Evolutionary conservation across 495 filamentous ascomycete species (phyloP), one percentile per base, ranked within the genome.

Genomic region (Tuber aestivum): DNA sequence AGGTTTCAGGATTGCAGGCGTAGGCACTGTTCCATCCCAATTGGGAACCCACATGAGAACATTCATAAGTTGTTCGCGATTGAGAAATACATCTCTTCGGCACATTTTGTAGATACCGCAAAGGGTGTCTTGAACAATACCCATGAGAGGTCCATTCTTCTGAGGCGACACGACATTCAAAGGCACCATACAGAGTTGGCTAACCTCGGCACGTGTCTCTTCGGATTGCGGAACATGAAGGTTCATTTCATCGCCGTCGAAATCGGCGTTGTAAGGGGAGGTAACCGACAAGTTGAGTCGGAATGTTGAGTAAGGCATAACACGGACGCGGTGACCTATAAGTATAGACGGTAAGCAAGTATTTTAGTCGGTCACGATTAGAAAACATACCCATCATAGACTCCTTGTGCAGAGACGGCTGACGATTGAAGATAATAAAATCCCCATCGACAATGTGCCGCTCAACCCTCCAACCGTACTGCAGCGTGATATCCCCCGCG

Each of bases 231-330:
- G 96, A 65, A 99, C 96, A 87, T 99, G 95, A 84, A 99, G 89
- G 83, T 99, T 99, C 95, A 99, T 99, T 85, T 99, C 95, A 84
- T 99, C 95, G 78, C 95, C 95, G 83, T 99, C 95, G 83, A 99
- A 99, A 91, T 99, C 95, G 76, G 95, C 95, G 84, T 99, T 99
- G 86, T 99, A 99, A 2, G 95, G 95, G 65, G 94, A 95, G 0
- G 95, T 99, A 80, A 99, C 95, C 1, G 95, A 99, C 75, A 99
- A 85, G 81, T 99, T 99, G 37, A 99, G 88, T 44, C 95, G 89
- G 87, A 99, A 99, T 1, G 95, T 99, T 4, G 95, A 99, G 84
- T 95, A 99, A 1, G 95, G 95, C 95, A 99, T 97, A 65, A 99
- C 95, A 44, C 91, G 90, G 56, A 99, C 95, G 72, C 94, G 90